Conservation (phyloP, 371 early-diverging fungal species). For the Mucor lusitanicus region DNA sequence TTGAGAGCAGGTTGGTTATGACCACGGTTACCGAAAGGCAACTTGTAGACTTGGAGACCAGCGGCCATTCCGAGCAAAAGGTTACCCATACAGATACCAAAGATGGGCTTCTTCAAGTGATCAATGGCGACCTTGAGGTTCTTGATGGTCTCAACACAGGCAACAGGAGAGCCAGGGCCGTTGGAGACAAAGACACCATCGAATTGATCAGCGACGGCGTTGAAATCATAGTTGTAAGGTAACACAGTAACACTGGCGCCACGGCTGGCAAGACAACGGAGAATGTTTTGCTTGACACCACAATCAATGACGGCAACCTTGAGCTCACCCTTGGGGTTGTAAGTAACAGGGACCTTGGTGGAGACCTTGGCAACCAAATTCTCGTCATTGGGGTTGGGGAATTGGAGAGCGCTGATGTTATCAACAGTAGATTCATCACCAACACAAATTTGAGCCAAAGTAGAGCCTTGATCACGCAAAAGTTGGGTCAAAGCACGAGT, state of each 20-base stretch:
- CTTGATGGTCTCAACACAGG: constrained; percentile 65
- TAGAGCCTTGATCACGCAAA: constrained; percentile 88
- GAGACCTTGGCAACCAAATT: constrained; percentile 60
- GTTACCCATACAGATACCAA: constrained; percentile 98
- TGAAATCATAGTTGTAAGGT: constrained; percentile 82
- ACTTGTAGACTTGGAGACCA: constrained; percentile 83
- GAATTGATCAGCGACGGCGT: constrained; percentile 56
- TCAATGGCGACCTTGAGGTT: constrained; percentile 68
- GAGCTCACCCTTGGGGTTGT: constrained; percentile 75
- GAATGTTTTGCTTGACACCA: constrained; percentile 93
- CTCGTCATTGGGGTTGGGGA: constrained; percentile 76
- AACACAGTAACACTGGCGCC: constrained; percentile 85
- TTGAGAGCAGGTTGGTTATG: constrained; percentile 94
- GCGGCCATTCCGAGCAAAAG: constrained; percentile 89
- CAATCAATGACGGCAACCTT: constrained; percentile 84
- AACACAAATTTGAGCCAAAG: constrained; percentile 79
- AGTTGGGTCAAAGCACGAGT: constrained; percentile 93
- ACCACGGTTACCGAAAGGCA: constrained; percentile 95
- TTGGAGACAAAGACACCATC: constrained; percentile 95
- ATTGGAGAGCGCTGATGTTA: constrained; percentile 36
- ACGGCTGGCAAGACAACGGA: constrained; percentile 79
- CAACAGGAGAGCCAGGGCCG: constrained; percentile 90
- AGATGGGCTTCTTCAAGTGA: constrained; percentile 79
- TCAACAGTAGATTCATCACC: constrained; percentile 50
- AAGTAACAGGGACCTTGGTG: constrained; percentile 63